Base-by-base conservation (phyloP, 495 filamentous ascomycete species). In the Amniculicola lignicola region DNA sequence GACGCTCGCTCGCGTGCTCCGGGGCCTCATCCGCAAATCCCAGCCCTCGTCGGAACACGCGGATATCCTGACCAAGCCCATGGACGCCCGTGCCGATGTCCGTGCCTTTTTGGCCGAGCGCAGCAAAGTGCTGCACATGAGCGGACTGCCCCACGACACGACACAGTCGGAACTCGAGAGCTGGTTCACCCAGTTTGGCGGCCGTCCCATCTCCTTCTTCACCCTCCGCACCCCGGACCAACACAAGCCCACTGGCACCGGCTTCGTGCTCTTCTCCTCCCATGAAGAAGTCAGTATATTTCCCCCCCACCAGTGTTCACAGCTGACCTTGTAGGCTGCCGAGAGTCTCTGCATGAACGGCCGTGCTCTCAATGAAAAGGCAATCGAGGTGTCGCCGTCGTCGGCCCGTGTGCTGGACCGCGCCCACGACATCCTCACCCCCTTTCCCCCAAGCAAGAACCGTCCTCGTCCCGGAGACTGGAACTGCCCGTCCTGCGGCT, bases 291-390 rank as follows among this genome's bases (percentile, higher is more conserved):
- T 96, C 76, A 75, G 87, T 76, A 40, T 28, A 31, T 35, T 33
- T n/a, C 7, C 14, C 40, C 25, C 19, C 22, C 1, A 43, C 31
- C n/a, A 7, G 4, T 10, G 23, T n/a, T 39, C 16, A n/a, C n/a
- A 35, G 36, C 39, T 54, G 37, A 63, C 21, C 28, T 11, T 5
- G 25, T 55, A 74, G 70, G 73, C 75, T 71, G 93, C 93, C 18
- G 93, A 98, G 68, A 94, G 88, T 72, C 78, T 98, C 38, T 96
- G 93, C 76, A 98, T 98, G 93, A 98, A 98, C 63, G 93, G 93
- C 37, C 88, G 93, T 51, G 93, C 93, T 35, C 78, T 98, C 43
- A 98, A 96, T 64, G 93, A 98, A 69, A 97, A 96, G 74, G 93
- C 93, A 44, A 96, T 98, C 65, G 93, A 98, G 67, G 93, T 98